Conservation (phyloP, 2,329 filamentous ascomycete genomes). For the Alternaria panax region DNA sequence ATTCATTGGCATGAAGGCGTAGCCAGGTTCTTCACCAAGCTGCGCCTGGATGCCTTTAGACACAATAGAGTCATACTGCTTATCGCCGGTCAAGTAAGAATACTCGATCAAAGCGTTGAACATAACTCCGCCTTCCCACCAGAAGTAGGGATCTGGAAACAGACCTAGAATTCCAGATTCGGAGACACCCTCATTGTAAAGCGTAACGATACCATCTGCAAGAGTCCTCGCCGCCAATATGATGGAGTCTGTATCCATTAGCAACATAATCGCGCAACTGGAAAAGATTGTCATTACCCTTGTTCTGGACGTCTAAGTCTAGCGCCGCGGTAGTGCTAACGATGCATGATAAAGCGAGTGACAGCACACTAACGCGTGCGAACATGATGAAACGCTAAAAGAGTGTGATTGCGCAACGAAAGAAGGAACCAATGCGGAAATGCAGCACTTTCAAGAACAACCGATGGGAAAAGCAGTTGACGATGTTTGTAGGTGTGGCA, state of each 20-base stretch:
- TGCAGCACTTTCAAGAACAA: background rate
- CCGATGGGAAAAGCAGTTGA: background rate
- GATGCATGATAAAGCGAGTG: conserved; percentile 29
- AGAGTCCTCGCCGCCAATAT: conserved; percentile 30
- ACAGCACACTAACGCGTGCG: conserved; percentile 14
- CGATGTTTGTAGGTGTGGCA: background rate
- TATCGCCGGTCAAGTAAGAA: conserved; percentile 54
- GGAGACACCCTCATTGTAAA: conserved; percentile 26
- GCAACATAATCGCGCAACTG: background rate
- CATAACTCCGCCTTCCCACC: conserved; percentile 31
- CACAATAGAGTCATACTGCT: conserved; percentile 49
- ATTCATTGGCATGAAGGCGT: conserved; percentile 52
- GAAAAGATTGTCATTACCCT: conserved; percentile 14
- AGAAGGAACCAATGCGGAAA: background rate
- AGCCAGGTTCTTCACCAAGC: conserved; percentile 36
- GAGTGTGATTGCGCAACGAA: background rate
- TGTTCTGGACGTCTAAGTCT: conserved; percentile 31
- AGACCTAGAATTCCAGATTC: conserved; percentile 22
- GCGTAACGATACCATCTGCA: conserved; percentile 28
- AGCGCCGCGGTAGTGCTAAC: conserved; percentile 16
- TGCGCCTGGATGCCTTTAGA: conserved; percentile 50
- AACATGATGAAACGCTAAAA: conserved; percentile 27
- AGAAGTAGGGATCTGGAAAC: conserved; percentile 31
- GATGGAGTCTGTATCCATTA: conserved; percentile 32
- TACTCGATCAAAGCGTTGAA: conserved; percentile 47